Percentiles rank a stretch among this genome's conserved stretches.
Evolutionary conservation across 305 asterid species (phyloP).

Genomic region (Plantago lanceolata): DNA sequence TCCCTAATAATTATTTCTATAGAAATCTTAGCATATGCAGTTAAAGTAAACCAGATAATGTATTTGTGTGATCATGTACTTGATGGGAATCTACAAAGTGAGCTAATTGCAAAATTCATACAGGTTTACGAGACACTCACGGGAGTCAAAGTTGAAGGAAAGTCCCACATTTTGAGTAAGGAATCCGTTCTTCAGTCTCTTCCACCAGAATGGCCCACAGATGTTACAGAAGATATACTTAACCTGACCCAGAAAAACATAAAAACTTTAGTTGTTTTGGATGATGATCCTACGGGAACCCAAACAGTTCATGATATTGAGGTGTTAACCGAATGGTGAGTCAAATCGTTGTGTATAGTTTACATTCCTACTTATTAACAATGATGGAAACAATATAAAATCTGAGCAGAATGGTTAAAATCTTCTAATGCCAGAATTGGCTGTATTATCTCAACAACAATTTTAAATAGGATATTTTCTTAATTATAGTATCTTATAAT

Average conservation of each 20-base stretch:
- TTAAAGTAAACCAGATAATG: conserved; percentile 10
- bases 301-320: conserved; percentile 94
- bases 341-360: conserved; percentile 16
- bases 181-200: conserved; percentile 64
- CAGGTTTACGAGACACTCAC: conserved; percentile 95
- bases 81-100: conserved; percentile 5
- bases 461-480: not conserved
- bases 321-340: conserved; percentile 95
- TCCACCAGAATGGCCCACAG: conserved; percentile 79
- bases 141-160: conserved; percentile 88
- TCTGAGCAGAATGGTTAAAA: conserved; percentile 6
- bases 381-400: conserved; percentile 6
- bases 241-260: conserved; percentile 51
- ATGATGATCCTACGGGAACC: conserved; percentile 99
- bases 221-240: conserved; percentile 61
- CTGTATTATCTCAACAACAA: not conserved
- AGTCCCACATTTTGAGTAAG: conserved; percentile 59
- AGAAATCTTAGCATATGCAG: conserved; percentile 8
- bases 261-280: conserved; percentile 87
- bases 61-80: conserved; percentile 7
- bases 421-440: not conserved
- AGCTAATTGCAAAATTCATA: conserved; percentile 17
- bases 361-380: not conserved
- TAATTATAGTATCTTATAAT: not conserved
- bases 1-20: conserved; percentile 8